Evolutionary conservation across 2,329 filamentous ascomycete species (phyloP).

Genomic region (Xylaria sp.): DNA sequence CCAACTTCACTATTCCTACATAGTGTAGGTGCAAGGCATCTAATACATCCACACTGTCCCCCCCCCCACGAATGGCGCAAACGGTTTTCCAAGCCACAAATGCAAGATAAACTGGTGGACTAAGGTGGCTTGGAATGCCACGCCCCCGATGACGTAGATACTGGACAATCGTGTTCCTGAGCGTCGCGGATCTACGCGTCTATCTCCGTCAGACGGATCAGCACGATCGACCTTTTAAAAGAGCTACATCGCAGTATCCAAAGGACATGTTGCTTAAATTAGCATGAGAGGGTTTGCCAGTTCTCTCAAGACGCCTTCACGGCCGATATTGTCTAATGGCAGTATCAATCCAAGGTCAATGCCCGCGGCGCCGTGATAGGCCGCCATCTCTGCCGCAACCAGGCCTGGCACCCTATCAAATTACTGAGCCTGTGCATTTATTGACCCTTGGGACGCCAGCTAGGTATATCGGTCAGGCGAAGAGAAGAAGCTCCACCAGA

Average conservation of each 20-base stretch:
- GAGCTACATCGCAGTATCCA: not conserved
- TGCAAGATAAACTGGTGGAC: not conserved
- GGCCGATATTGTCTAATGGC: not conserved
- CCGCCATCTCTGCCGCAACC: not conserved
- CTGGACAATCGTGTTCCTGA: not conserved
- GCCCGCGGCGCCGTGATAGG: not conserved
- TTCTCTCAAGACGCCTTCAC: not conserved
- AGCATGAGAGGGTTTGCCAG: not conserved
- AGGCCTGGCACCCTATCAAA: constrained; percentile 5
- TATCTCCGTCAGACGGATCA: constrained; percentile 1
- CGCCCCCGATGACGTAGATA: constrained; percentile 31
- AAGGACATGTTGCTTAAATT: not conserved
- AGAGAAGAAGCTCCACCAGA: constrained; percentile 4
- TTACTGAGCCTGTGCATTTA: not conserved
- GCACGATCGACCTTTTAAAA: not conserved
- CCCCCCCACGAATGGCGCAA: constrained; percentile 1
- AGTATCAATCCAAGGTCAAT: not conserved
- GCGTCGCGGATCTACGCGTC: not conserved
- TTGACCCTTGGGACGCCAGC: too few species aligned
- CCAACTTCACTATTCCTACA: not conserved
- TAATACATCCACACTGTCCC: not conserved
- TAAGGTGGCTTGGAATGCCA: constrained; percentile 27
- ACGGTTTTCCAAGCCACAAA: constrained; percentile 21
- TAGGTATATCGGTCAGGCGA: not conserved
- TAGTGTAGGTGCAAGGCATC: not conserved